Conservation (phyloP, 2,329 filamentous ascomycete genomes). For the Xylaria sp. region DNA sequence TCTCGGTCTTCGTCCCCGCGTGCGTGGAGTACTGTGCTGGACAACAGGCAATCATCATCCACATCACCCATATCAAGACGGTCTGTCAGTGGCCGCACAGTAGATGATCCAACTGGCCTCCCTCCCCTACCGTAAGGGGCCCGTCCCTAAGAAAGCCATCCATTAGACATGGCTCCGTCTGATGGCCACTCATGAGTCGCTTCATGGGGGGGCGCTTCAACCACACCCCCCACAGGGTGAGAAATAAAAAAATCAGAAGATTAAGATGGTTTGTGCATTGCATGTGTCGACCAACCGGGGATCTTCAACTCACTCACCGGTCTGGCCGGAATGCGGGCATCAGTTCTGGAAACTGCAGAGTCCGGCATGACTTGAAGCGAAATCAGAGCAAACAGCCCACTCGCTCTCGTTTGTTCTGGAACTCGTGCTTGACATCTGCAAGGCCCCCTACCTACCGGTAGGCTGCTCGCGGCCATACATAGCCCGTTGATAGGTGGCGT, state of each 20-base stretch:
- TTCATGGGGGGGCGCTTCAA: slow-evolving; percentile 4
- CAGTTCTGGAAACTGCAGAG: not conserved
- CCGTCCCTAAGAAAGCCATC: not conserved
- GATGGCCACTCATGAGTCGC: not conserved
- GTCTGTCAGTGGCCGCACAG: not conserved
- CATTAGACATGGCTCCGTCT: not conserved
- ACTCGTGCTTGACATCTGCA: slow-evolving; percentile 35
- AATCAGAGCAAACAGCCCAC: not conserved
- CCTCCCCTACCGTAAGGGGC: not conserved
- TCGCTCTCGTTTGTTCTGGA: slow-evolving; percentile 30
- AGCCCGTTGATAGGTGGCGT: not conserved
- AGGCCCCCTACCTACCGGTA: slow-evolving; percentile 8
- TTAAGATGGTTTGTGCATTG: not conserved
- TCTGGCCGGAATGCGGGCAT: slow-evolving; percentile 23
- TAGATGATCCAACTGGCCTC: not conserved
- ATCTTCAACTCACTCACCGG: slow-evolving; percentile 13
- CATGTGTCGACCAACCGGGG: slow-evolving; percentile 14
- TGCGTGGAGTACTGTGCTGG: slow-evolving; percentile 11
- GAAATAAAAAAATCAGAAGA: not conserved
- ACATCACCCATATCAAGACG: slow-evolving; percentile 9
- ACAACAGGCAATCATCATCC: slow-evolving; percentile 11
- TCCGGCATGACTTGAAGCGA: slow-evolving; percentile 7
- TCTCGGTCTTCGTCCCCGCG: not conserved
- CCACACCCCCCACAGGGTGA: slow-evolving; percentile 4
- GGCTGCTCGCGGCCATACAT: slow-evolving; percentile 6